Evolutionary conservation across 2,329 filamentous ascomycete species (phyloP), one percentile per base, ranked within the genome.

Genomic region (Waltergamsia citrina): DNA sequence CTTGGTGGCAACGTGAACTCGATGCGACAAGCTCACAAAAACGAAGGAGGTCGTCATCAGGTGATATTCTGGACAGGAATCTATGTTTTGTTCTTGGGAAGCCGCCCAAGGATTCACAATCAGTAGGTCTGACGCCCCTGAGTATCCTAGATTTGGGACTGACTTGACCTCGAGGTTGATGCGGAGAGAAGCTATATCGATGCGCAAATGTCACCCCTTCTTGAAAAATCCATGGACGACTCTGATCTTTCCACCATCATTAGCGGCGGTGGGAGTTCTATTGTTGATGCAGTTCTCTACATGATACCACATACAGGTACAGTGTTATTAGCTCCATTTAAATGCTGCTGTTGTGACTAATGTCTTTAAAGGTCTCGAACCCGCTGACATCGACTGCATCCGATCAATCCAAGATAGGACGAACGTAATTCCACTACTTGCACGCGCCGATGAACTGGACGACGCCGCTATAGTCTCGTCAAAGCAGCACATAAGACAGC

Each of bases 31-130:
- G 43, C 22, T 38, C 60, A 67, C 32, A 57, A 73, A 41, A 72
- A 30, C 70, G 78, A 49, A 71, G 81, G 47, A 84, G 79, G 51
- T 90, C 83, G 6, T 51, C 49, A 5, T 33, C 78, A 7, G 87
- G 92, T 42, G 72, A 77, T 16, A 73, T 95, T 25, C 63, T 96
- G 29, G 90, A 96, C 51, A 75, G 90, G 20, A 98, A 98, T 50
- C 60, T 98, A 5, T 94, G 86, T 55, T 95, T 98, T 51, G 78
- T 95, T 38, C 90, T 96, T 59, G 90, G 84, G 3, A 76, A 81
- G 9, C 78, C 79, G 10, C 77, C 74, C 53, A 61, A 66, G 26
- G 60, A 53, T 42, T 67, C 65, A 29, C 65, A 62, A 29, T 72
- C 69, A 24, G 69, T 77, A 56, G 40, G 71, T 55, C 30, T 18